These are phyloP conservation scores for Mycoemilia scoparia DNA, from an alignment of 192 early-diverging fungal species.

Conservation along the genomic window DNA sequence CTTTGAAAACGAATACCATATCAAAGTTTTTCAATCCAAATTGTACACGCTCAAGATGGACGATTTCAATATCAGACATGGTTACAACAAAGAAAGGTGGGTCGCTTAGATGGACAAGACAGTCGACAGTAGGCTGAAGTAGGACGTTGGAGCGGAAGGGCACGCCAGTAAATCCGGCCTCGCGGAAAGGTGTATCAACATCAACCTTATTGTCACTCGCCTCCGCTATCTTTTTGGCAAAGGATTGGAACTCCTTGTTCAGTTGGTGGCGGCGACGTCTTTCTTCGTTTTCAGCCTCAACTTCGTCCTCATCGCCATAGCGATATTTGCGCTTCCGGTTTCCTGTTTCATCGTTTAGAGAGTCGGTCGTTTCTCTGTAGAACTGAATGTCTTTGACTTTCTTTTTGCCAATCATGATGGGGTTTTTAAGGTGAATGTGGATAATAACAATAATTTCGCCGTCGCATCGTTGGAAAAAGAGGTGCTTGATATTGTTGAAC, in stretches of 20 bases:
- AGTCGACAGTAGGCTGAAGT: conserved; percentile 88
- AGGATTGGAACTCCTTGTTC: conserved; percentile 86
- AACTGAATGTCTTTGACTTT: conserved; percentile 97
- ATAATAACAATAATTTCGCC: conserved; percentile 86
- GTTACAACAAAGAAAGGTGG: conserved; percentile 83
- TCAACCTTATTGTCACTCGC: conserved; percentile 64
- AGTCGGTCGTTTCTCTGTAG: conserved; percentile 89
- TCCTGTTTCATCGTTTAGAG: conserved; percentile 92
- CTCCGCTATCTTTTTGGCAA: conserved; percentile 78
- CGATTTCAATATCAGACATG: conserved; percentile 81
- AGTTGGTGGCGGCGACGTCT: conserved; percentile 59
- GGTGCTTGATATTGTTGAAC: conserved; percentile 93
- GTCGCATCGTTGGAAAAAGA: conserved; percentile 98
- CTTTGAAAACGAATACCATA: conserved; percentile 94
- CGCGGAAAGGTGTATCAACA: conserved; percentile 84
- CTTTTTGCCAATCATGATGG: conserved; percentile 95
- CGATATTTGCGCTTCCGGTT: conserved; percentile 67
- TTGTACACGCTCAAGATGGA: conserved; percentile 91
- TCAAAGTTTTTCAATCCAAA: conserved; percentile 98
- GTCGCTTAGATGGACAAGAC: conserved; percentile 89
- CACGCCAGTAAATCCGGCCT: conserved; percentile 88
- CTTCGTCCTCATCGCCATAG: conserved; percentile 97
- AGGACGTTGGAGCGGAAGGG: conserved; percentile 79
- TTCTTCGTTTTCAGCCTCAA: conserved; percentile 90
- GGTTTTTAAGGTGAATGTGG: conserved; percentile 91